Conservation (phyloP, 129 eudicot species). For the Apium graveolens region DNA sequence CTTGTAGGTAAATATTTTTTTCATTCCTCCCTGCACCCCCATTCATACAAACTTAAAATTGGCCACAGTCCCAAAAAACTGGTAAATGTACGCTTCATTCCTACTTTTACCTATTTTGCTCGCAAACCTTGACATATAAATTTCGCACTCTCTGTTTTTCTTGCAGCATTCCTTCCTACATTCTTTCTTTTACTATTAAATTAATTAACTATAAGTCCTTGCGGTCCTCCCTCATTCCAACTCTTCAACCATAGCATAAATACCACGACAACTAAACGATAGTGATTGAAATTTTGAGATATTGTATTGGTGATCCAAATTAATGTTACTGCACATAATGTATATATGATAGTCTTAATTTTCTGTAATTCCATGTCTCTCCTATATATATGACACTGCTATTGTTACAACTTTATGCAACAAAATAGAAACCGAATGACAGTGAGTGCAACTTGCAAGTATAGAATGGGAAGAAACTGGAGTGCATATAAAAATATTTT, state of each 20-base stretch:
- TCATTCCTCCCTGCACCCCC: neutral
- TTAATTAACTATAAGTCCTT: neutral
- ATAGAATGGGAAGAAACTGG: neutral
- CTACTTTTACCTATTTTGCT: neutral
- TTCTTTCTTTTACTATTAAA: too few relatives aligned
- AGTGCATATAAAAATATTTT: neutral
- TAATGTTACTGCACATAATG: neutral
- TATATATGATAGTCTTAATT: neutral
- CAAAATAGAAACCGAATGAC: neutral
- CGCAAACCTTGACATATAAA: neutral
- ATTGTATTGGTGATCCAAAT: neutral
- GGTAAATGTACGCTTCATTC: neutral
- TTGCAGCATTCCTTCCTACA: neutral
- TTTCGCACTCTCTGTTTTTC: neutral
- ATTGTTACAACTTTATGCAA: neutral
- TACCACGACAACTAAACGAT: too few relatives aligned
- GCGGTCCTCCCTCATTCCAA: neutral
- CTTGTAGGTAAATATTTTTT: too few relatives aligned
- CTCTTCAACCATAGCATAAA: neutral
- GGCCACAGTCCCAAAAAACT: neutral
- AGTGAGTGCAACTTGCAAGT: neutral
- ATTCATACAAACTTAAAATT: neutral
- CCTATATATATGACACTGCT: neutral
- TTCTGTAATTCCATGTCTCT: neutral
- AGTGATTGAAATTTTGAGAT: too few relatives aligned